These are phyloP conservation scores for Scutellaria baicalensis DNA, from an alignment of 257 asterid genomes.

Conservation along the genomic window DNA sequence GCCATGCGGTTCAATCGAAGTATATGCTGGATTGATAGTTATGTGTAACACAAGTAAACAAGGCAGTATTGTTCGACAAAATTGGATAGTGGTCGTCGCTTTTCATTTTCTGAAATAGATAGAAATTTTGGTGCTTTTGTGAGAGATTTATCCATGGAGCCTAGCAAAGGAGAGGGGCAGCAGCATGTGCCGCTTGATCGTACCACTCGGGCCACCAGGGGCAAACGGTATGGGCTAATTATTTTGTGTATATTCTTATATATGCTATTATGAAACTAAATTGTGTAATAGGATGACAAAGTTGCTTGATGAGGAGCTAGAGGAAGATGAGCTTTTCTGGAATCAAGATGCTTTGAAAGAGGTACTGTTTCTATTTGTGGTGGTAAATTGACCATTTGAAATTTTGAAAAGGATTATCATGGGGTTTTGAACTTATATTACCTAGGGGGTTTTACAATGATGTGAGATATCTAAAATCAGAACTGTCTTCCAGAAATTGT, in stretches of 20 bases:
- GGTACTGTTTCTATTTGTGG: constrained; percentile 23
- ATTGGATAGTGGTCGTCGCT: no score
- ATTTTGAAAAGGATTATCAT: neutral
- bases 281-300: constrained; percentile 64
- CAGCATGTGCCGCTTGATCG: constrained; percentile 62
- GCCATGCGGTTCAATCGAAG: no score
- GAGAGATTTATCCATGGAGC: constrained; percentile 37
- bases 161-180: constrained; percentile 31
- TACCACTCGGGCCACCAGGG: constrained; percentile 77
- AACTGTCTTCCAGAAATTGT: neutral
- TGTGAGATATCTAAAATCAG: neutral
- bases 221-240: constrained; percentile 56
- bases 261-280: neutral
- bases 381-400: neutral
- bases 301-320: constrained; percentile 78
- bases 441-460: neutral
- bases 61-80: no score
- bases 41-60: no score
- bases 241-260: neutral
- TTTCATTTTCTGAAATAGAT: no score
- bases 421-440: neutral
- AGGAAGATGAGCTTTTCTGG: constrained; percentile 91
- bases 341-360: constrained; percentile 96
- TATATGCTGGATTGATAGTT: no score
- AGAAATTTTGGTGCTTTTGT: neutral